Evolutionary conservation across 2,329 filamentous ascomycete species (phyloP).

Genomic region (Bretziella fagacearum): DNA sequence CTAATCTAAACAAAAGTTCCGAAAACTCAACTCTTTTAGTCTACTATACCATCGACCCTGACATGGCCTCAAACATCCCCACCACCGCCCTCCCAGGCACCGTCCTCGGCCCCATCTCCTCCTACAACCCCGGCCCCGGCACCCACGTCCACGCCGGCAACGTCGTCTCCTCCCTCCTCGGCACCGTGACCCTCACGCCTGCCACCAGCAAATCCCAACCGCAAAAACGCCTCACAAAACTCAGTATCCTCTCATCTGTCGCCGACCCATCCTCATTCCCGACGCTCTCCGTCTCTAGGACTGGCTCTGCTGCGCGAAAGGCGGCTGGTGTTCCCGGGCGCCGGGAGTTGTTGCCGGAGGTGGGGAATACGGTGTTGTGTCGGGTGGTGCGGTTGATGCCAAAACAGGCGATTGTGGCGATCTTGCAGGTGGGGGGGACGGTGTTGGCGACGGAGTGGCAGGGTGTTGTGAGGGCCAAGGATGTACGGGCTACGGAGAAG

Average conservation of each 20-base stretch:
- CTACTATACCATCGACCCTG: too few species aligned
- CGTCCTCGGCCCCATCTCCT: constrained; percentile 48
- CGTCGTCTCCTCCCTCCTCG: constrained; percentile 70
- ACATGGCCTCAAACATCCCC: constrained; percentile 18
- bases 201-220: constrained; percentile 31
- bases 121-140: constrained; percentile 59
- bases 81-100: constrained; percentile 66
- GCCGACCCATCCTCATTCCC: constrained; percentile 27
- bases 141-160: constrained; percentile 64
- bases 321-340: background rate
- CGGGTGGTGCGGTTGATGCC: constrained; percentile 73
- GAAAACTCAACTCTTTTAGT: too few species aligned
- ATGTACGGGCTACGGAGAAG: constrained; percentile 89
- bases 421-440: constrained; percentile 61
- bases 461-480: constrained; percentile 71
- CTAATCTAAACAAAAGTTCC: too few species aligned
- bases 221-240: constrained; percentile 42
- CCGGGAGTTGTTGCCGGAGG: constrained; percentile 62
- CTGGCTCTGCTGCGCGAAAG: constrained; percentile 25
- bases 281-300: constrained; percentile 37
- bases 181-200: constrained; percentile 42
- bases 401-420: constrained; percentile 69
- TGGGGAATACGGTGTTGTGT: constrained; percentile 65
- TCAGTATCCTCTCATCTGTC: constrained; percentile 25
- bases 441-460: constrained; percentile 68